Evolutionary conservation across 805 yeast genomes (phyloP), one percentile per base, ranked within the genome.

Genomic region (Suhomyces kilbournensis): DNA sequence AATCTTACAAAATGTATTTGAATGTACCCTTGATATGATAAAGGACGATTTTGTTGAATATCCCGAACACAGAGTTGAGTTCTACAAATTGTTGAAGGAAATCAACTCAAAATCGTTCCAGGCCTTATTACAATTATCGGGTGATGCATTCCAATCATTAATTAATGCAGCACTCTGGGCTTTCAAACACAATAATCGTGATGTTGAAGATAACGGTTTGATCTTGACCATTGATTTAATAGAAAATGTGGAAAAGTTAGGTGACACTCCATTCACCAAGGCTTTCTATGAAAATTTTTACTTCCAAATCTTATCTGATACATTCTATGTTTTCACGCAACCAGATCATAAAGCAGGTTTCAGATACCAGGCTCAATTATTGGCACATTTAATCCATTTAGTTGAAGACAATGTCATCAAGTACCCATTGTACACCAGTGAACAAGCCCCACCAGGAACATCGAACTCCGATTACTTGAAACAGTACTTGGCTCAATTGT

Each of bases 331-430:
- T 30, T 79, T 94, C 52, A 94, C 99, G 2, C 98, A 94, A 69
- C 86, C 97, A 7, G 99, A 94, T 70, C 99, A 94, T 71, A 93
- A 94, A 74, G 90, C 98, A 25, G 98, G 98, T 1, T 94, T 94
- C 76, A 82, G 86, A 56, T 80, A 85, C 60, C 99, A 94, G 74
- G 80, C 96, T 7, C 87, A 88, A 64, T 77, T 96, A 56, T 79
- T 94, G 61, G 86, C 96, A 53, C 88, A 85, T 67, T 79, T 94
- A 72, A 83, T 94, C 57, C 88, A 88, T 54, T 75, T 93, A 55
- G 94, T 93, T 12, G 89, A 89, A 66, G 86, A 83, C 56, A 80
- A 84, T 54, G 84, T 82, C 56, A 88, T 94, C 51, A 72, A 81
- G 12, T 85, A 82, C 47, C 96, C 98, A 28, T 77, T 94, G 53